phyloP scores from a whole-genome alignment of 345 rosid genomes.

The Lagerstroemia speciosa region DNA sequence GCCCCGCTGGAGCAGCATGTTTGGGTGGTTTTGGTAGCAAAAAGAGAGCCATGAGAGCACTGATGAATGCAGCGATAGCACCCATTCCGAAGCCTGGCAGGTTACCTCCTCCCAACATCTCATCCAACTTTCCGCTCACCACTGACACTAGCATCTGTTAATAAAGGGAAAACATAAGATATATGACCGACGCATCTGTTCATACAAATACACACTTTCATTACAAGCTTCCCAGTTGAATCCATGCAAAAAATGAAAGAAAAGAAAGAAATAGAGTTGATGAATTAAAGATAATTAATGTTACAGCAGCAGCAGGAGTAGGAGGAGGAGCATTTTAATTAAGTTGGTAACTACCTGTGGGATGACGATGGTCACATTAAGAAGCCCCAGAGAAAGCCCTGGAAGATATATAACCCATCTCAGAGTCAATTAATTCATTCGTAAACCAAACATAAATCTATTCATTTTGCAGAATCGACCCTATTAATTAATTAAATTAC shows the following conservation, averaged over 20 bases:
- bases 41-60: slow-evolving; percentile 51
- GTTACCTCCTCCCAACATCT: slow-evolving; percentile 77
- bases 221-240: too few relatives aligned
- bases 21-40: slow-evolving; percentile 62
- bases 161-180: neutral
- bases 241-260: too few relatives aligned
- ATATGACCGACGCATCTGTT: too few relatives aligned
- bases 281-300: neutral
- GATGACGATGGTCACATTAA: slow-evolving; percentile 65
- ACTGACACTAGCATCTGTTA: slow-evolving; percentile 64
- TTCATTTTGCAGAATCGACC: too few relatives aligned
- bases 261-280: too few relatives aligned
- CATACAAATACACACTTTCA: too few relatives aligned
- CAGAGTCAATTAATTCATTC: neutral
- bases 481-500: too few relatives aligned
- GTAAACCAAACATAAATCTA: too few relatives aligned
- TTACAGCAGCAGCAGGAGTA: too few relatives aligned
- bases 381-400: slow-evolving; percentile 84
- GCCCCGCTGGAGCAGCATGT: slow-evolving; percentile 2
- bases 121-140: slow-evolving; percentile 63
- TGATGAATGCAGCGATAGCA: slow-evolving; percentile 52
- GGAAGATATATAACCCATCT: neutral
- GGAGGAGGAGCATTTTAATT: too few relatives aligned
- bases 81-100: slow-evolving; percentile 65
- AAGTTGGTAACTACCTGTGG: slow-evolving; percentile 90